Evolutionary conservation across 1,284 basidiomycete genomes (phyloP).

Genomic region (Chiua sp.): DNA sequence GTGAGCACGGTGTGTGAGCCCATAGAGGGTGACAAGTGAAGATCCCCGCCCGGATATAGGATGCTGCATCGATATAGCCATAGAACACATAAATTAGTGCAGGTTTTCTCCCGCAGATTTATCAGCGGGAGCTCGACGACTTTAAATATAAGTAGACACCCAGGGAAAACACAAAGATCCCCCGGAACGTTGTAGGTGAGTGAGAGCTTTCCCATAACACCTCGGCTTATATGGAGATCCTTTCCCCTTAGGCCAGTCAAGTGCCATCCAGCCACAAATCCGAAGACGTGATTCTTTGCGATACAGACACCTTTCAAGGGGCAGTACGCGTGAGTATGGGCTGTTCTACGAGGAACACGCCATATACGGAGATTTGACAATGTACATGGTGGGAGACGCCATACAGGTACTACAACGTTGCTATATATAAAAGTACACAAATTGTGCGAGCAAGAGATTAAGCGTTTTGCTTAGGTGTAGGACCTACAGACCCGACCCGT

Average conservation of each 20-base stretch:
- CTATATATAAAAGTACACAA: constrained; percentile 13
- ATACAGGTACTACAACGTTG: too few species aligned
- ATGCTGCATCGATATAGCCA: not conserved
- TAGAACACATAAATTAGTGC: not conserved
- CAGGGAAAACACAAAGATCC: not conserved
- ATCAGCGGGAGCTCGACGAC: not conserved
- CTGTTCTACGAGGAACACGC: not conserved
- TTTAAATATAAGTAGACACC: not conserved
- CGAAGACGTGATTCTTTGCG: not conserved
- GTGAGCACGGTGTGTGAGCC: not conserved
- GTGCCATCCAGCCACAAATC: not conserved
- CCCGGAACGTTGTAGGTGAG: not conserved
- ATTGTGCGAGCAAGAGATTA: constrained; percentile 1
- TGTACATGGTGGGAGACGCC: not conserved
- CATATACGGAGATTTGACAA: not conserved
- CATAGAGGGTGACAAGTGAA: not conserved
- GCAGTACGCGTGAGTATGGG: not conserved
- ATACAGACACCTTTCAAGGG: not conserved
- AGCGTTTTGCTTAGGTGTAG: not conserved
- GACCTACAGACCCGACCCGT: not conserved
- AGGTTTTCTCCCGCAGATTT: constrained; percentile 13
- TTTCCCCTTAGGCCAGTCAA: not conserved
- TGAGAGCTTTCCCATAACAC: constrained; percentile 11
- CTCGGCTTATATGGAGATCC: not conserved
- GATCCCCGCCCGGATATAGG: not conserved